phyloP scores from a whole-genome alignment of 495 filamentous ascomycete genomes.

The Xylaria curta region DNA sequence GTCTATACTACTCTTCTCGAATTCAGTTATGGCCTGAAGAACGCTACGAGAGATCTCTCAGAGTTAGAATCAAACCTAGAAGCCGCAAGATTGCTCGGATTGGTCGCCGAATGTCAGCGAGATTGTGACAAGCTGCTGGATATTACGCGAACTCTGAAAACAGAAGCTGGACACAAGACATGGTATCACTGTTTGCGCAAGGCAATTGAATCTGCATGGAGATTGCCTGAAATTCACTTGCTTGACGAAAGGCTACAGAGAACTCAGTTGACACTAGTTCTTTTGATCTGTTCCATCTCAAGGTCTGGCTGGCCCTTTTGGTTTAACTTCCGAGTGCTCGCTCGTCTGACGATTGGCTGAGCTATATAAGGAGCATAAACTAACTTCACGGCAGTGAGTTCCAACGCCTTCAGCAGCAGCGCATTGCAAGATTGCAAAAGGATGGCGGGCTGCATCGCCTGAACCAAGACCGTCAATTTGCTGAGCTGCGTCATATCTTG shows the following conservation, averaged over 20 bases:
- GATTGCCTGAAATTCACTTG: slow-evolving; percentile 7
- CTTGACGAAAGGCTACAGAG: slow-evolving; percentile 18
- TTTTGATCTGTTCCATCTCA: slow-evolving; percentile 18
- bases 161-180: slow-evolving; percentile 1
- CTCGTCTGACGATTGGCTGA: not conserved
- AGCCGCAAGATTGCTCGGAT: slow-evolving; percentile 3
- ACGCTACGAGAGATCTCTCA: slow-evolving; percentile 1
- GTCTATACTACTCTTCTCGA: slow-evolving; percentile 21
- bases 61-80: slow-evolving; percentile 2
- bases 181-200: slow-evolving; percentile 7
- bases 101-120: slow-evolving; percentile 10
- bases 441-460: slow-evolving; percentile 13
- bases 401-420: slow-evolving; percentile 20
- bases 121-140: slow-evolving; percentile 12
- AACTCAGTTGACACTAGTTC: slow-evolving; percentile 16
- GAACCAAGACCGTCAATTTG: slow-evolving; percentile 23
- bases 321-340: not conserved
- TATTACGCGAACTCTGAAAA: slow-evolving; percentile 8
- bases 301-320: not conserved
- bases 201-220: slow-evolving; percentile 19
- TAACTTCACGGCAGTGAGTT: slow-evolving; percentile 11
- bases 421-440: slow-evolving; percentile 17
- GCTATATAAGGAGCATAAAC: not conserved
- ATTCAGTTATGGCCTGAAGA: slow-evolving; percentile 27
- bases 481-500: slow-evolving; percentile 19